Evolutionary conservation across 495 filamentous ascomycete species (phyloP).

Genomic region (Neurospora sp.): DNA sequence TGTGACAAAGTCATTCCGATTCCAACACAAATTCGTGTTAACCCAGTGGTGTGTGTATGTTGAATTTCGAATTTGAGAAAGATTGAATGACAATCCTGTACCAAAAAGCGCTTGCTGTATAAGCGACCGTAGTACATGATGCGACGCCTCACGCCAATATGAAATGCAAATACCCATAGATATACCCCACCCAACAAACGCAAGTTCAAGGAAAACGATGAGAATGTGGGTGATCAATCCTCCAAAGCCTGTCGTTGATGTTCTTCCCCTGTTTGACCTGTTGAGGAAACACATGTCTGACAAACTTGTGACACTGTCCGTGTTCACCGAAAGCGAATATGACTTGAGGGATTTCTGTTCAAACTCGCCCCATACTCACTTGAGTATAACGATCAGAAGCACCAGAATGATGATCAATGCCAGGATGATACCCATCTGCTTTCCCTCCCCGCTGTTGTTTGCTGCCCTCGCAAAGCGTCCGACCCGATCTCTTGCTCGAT

Average conservation of each 20-base stretch:
- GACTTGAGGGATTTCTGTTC: neutral
- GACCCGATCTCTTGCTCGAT: conserved; percentile 61
- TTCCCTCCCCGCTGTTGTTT: conserved; percentile 69
- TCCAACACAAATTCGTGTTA: neutral
- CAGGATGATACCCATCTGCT: conserved; percentile 68
- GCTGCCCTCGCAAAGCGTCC: conserved; percentile 60
- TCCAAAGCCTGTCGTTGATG: neutral
- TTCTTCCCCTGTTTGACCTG: neutral
- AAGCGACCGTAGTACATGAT: neutral
- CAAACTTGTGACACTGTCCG: neutral
- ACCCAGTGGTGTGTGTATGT: neutral
- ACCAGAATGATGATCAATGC: conserved; percentile 68
- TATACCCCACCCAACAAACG: neutral
- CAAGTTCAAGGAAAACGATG: neutral
- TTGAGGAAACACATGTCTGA: neutral
- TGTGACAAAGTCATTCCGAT: neutral
- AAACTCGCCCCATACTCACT: conserved; percentile 31
- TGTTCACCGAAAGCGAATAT: neutral
- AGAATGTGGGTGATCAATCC: neutral
- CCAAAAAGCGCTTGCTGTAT: neutral
- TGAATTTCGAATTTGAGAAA: neutral
- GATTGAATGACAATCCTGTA: neutral
- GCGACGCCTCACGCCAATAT: neutral
- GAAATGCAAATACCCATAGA: neutral
- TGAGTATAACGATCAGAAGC: conserved; percentile 67